Percentiles rank a stretch among this genome's conserved stretches.
phyloP scores from a whole-genome alignment of 108 stramenopile species.

The Nitzschia sp. region DNA sequence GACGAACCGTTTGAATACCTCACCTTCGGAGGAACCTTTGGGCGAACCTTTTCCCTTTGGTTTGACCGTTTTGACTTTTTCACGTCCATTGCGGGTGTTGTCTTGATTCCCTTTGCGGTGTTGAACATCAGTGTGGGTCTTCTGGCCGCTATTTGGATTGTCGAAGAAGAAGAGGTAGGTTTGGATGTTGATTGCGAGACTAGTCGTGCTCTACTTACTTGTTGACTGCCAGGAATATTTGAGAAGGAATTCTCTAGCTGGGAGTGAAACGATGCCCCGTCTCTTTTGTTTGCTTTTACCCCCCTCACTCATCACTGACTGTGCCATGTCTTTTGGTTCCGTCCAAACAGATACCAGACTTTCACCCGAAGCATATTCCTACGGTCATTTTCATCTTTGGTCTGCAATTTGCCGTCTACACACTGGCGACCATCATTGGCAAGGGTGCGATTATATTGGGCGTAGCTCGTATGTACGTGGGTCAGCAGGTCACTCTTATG shows the following conservation, averaged over 20 bases:
- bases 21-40: constrained; percentile 29
- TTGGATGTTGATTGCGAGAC: too few species aligned
- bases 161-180: constrained; percentile 14
- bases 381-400: constrained; percentile 9
- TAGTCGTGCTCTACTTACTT: too few species aligned
- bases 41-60: constrained; percentile 11
- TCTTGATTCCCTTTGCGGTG: constrained; percentile 19
- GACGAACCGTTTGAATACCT: constrained; percentile 34
- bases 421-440: constrained; percentile 20
- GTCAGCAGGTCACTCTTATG: constrained; percentile 1
- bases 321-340: too few species aligned
- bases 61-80: constrained; percentile 25
- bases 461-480: constrained; percentile 19
- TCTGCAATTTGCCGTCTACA: constrained; percentile 10
- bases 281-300: too few species aligned
- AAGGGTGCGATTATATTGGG: constrained; percentile 10
- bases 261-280: too few species aligned
- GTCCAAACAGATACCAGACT: constrained; percentile 26
- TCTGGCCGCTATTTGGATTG: constrained; percentile 5
- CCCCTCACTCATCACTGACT: too few species aligned
- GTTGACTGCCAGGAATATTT: too few species aligned
- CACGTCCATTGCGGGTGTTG: constrained; percentile 5
- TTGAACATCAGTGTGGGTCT: constrained; percentile 2
- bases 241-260: too few species aligned
- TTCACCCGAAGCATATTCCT: constrained; percentile 29